A percentile compares a stretch with the other conserved stretches of the same genome.
phyloP scores from a whole-genome alignment of 257 asterid species.

The Plantago major region DNA sequence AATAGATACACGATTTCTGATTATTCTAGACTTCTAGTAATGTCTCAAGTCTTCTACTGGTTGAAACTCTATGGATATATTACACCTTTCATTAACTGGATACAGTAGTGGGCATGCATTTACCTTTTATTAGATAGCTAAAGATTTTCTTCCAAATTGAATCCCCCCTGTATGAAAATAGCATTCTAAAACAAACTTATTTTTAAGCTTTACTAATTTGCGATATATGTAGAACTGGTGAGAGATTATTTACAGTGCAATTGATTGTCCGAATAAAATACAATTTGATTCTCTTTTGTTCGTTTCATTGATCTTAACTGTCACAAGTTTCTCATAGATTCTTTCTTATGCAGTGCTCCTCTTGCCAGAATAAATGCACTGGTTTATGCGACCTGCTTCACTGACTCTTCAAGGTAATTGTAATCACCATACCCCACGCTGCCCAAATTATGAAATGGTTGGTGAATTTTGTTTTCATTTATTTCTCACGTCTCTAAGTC shows the following conservation, averaged over 20 bases:
- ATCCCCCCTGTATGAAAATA: too few species aligned
- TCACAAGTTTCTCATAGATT: slow-evolving; percentile 24
- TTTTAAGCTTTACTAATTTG: too few species aligned
- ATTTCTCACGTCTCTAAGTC: slow-evolving; percentile 8
- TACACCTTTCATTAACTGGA: too few species aligned
- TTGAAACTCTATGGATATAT: background rate
- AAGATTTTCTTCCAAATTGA: too few species aligned
- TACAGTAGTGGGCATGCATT: too few species aligned
- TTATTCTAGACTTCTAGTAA: background rate
- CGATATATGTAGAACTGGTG: background rate
- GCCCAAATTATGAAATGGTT: slow-evolving; percentile 1
- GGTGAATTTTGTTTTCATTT: slow-evolving; percentile 12
- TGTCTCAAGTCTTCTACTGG: background rate
- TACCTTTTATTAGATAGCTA: too few species aligned
- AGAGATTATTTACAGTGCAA: background rate
- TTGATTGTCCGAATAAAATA: background rate
- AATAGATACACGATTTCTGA: background rate
- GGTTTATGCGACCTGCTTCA: slow-evolving; percentile 76
- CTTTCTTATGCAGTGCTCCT: slow-evolving; percentile 62
- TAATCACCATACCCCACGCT: slow-evolving; percentile 5
- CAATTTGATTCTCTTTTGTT: slow-evolving; percentile 15
- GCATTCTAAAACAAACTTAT: too few species aligned
- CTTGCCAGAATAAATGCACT: slow-evolving; percentile 78
- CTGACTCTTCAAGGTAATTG: slow-evolving; percentile 77
- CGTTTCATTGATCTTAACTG: slow-evolving; percentile 11